These are phyloP conservation scores for Vitis hybrid DNA, from an alignment of 177 flowering plant species.

Conservation along the genomic window DNA sequence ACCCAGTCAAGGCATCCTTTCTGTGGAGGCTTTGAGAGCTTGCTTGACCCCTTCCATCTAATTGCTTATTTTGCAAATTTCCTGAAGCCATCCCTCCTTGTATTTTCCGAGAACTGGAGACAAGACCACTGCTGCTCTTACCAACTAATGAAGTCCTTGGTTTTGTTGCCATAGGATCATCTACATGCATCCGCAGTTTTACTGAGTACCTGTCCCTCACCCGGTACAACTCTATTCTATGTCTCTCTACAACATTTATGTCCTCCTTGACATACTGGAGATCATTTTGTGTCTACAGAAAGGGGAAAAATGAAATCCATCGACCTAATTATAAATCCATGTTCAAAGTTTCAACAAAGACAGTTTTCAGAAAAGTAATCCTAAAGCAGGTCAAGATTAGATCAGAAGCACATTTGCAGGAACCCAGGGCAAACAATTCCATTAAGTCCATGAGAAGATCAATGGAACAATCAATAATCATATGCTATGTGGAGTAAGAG, in stretches of 20 bases:
- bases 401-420: neutral
- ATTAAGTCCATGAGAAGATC: neutral
- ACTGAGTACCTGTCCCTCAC: constrained; percentile 67
- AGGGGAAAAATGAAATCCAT: constrained; percentile 1
- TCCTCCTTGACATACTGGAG: constrained; percentile 90
- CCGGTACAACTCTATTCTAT: constrained; percentile 68
- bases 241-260: constrained; percentile 74
- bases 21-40: constrained; percentile 53
- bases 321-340: neutral
- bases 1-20: constrained; percentile 61
- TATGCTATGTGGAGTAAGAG: neutral
- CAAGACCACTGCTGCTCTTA: constrained; percentile 44
- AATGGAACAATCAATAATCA: neutral
- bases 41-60: constrained; percentile 48
- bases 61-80: constrained; percentile 46
- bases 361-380: neutral
- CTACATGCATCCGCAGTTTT: constrained; percentile 62
- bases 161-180: constrained; percentile 48
- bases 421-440: neutral
- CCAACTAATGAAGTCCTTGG: constrained; percentile 50
- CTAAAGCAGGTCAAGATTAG: neutral
- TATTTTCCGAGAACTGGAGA: constrained; percentile 42
- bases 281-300: constrained; percentile 73
- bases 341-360: neutral
- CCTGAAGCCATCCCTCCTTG: constrained; percentile 47